Base-by-base conservation (phyloP, 2,329 filamentous ascomycete species). In the Pestalotiopsis sp. region DNA sequence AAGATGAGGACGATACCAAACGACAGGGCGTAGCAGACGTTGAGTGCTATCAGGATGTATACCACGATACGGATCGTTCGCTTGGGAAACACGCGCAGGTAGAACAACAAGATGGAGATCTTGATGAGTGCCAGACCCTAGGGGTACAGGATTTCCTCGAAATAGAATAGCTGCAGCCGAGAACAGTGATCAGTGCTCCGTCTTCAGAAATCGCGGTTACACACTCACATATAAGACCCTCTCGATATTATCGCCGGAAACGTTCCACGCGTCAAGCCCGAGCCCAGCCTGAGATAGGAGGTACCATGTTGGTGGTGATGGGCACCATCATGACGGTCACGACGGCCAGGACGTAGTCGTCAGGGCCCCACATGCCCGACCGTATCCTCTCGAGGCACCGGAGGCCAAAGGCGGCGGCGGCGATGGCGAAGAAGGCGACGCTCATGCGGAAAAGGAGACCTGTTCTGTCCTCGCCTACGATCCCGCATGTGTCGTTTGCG, bases 101-200 rank as follows among this genome's bases (percentile, higher is more conserved):
- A 76, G 62, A 75, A 73, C 17, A 74, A 67, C 14, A 75, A 69
- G 39, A 76, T 74, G 20, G 71, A 73, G 52, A 74, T 70, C 61
- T 75, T 76, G 48, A 68, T 70, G 17, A 75, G 24, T 13, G 14
- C 35, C 24, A 67, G 44, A 11, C 26, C 40, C 9, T 38, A 39
- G 14, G 44, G 22, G 11, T 67, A 67, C 1, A 67, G n/a, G 3
- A 67, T 22, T 30, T 61, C 65, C n/a, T 65, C 63, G 22, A 44
- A 65, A 17, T 56, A 65, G 14, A 65, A 65, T 24, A 56, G 30
- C 63, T 65, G 24, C 22, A 14, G 13, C 1, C 4, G 3, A 61
- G 14, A 52, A 52, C 4, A n/a, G 10, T 22, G 22, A 4, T 52
- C 20, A 56, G 63, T 26, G 22, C 13, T 2, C 30, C 6, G 6